Evolutionary conservation across 2,329 filamentous ascomycete genomes (phyloP).

Genomic region (Podosphaera leucotricha): DNA sequence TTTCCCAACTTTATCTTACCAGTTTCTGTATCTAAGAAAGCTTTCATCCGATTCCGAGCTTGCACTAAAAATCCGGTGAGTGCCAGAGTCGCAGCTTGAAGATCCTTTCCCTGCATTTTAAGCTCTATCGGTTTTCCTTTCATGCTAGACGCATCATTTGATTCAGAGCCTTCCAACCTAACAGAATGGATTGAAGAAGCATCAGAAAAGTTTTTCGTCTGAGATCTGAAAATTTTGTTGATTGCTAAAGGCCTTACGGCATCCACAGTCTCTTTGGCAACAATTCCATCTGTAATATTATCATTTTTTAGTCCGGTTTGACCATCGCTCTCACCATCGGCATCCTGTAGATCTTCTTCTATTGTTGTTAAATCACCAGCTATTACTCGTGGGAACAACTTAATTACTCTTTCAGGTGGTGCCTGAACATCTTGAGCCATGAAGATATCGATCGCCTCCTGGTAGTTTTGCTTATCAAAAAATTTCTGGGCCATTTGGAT

Average conservation of each 20-base stretch:
- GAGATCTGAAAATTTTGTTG: conserved; percentile 19
- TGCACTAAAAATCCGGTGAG: conserved; percentile 76
- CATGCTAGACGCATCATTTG: conserved; percentile 31
- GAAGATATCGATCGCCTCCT: conserved; percentile 73
- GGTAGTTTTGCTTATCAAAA: conserved; percentile 64
- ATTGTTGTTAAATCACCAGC: conserved; percentile 55
- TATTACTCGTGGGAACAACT: conserved; percentile 61
- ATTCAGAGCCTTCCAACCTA: conserved; percentile 24
- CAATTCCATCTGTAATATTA: conserved; percentile 3
- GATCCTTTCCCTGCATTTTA: conserved; percentile 53
- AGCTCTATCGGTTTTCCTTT: conserved; percentile 26
- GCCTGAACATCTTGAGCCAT: conserved; percentile 53
- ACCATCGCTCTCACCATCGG: conserved; percentile 18
- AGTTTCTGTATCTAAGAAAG: conserved; percentile 36
- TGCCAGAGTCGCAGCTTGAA: conserved; percentile 59
- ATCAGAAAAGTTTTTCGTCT: conserved; percentile 19
- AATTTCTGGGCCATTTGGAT: conserved; percentile 74
- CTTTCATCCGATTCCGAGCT: conserved; percentile 43
- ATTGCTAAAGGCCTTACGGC: conserved; percentile 17
- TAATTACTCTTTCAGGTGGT: conserved; percentile 69
- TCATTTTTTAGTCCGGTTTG: conserved; percentile 19
- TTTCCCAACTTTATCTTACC: conserved; percentile 32
- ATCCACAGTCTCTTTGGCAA: conserved; percentile 5
- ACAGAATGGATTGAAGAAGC: conserved; percentile 32
- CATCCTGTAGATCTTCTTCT: conserved; percentile 23